phyloP scores from a whole-genome alignment of 2,329 filamentous ascomycete species.

The Pseudogymnoascus sp. region DNA sequence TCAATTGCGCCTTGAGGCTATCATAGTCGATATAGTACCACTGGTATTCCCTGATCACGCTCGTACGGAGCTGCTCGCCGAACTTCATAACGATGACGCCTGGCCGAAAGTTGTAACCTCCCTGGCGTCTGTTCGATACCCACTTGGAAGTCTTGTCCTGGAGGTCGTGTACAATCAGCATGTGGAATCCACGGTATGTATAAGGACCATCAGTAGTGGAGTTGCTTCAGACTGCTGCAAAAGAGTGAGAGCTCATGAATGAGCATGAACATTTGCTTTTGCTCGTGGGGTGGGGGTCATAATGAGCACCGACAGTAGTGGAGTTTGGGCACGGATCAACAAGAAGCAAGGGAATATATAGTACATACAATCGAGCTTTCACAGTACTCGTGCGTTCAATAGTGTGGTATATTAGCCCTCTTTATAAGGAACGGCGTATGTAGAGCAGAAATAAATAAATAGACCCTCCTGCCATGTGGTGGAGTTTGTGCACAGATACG shows the following conservation, averaged over 20 bases:
- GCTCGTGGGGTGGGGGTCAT: slow-evolving; percentile 4
- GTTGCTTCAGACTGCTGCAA: background rate
- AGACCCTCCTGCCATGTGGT: background rate
- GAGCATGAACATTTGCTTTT: background rate
- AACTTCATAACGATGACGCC: slow-evolving; percentile 68
- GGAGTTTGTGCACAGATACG: background rate
- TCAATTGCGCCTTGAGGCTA: slow-evolving; percentile 79
- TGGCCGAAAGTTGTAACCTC: slow-evolving; percentile 28
- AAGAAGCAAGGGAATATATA: background rate
- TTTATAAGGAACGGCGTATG: background rate
- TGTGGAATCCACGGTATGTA: slow-evolving; percentile 9
- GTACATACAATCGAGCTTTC: background rate
- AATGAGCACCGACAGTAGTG: background rate
- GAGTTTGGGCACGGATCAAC: background rate
- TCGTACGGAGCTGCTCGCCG: slow-evolving; percentile 92
- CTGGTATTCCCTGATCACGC: slow-evolving; percentile 92
- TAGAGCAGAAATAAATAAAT: background rate
- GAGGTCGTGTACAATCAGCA: slow-evolving; percentile 18
- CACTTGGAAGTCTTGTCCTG: slow-evolving; percentile 5
- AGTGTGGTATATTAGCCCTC: background rate
- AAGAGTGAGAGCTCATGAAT: background rate
- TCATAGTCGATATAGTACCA: slow-evolving; percentile 99
- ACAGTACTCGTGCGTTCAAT: background rate
- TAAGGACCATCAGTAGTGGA: background rate
- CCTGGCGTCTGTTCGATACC: slow-evolving; percentile 3